Base-by-base conservation (phyloP, 441 rosid genomes). In the Arabidopsis hybrid region DNA sequence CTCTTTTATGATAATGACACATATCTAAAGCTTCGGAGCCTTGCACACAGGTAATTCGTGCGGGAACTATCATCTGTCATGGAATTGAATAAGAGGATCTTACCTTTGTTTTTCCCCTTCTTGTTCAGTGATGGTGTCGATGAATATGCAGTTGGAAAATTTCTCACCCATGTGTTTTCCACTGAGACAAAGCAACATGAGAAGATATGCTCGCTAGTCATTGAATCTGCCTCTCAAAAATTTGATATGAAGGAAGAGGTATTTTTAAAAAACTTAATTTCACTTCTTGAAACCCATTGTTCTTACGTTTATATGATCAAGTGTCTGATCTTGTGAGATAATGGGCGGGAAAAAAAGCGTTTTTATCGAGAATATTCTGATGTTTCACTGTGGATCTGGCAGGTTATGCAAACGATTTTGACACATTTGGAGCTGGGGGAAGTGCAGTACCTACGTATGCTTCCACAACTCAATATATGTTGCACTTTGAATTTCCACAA, bases 211-310 rank as follows among this genome's bases (percentile, higher is more conserved):
- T 88, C 99, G 7, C 66, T 92, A 59, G 82, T 84, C 70, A 91
- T 82, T 81, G 97, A 91, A 70, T 79, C 92, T 69, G 94, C 94
- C 61, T 88, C 97, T 62, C 89, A 83, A 31, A 85, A 85, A 69
- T 88, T 88, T 72, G 99, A 95, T 81, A 82, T 92, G 91, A 92
- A 91, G 82, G 99, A 92, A 80, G 97, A 95, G 96, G 99, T 95
- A 7, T 65, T 60, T 59, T 61, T 72, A 58, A 46, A 42, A 53
- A 56, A 69, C 52, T 43, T 16, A 69, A 55, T 34, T 32, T 18
- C 53, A 71, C 73, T 61, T 45, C 31, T 45, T 53, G 64, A 34
- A 49, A 49, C 8, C 14, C 39, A 50, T 57, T 71, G 72, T 47
- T 57, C 42, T 56, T 45, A 56, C 18, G 14, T 39, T 49, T 51